Base-by-base conservation (phyloP, 768 basidiomycete species). In the Chlorophyllum brunneum region DNA sequence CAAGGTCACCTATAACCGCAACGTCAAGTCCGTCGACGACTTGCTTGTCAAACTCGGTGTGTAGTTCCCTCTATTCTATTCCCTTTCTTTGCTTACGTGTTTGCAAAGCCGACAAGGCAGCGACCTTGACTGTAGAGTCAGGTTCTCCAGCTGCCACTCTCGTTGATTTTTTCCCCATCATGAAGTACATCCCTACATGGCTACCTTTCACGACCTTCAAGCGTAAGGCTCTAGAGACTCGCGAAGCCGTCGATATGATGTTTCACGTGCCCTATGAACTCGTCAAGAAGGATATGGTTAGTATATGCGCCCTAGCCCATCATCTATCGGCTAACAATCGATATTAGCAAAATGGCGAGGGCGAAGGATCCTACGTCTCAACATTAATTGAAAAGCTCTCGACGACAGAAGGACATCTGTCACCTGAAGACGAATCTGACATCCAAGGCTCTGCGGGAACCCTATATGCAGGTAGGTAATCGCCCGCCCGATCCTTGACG, bases 381-480 rank as follows among this genome's bases (percentile, higher is more conserved):
- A 66, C 62, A 20, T 67, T 79, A 45, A 63, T 79, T 39, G 71
- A 76, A 56, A 61, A 67, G 23, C 68, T 72, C 51, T 64, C 68
- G 43, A 65, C 64, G 33, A 60, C 66, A 33, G 59, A 58, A 31
- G 70, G 66, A 15, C 62, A 58, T 39, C 57, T 73, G 44, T 61
- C 64, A 40, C 61, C 60, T 18, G 75, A 75, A 60, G 76, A 76
- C 37, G 78, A 79, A 56, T 70, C 75, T 51, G 74, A 79, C 61
- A 80, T 81, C 60, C 78, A 76, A 67, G 78, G 77, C 37, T 74
- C 76, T n/a, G 78, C 79, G 44, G 79, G 74, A 26, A 80, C 78
- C 5, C 64, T 80, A 42, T 77, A 72, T 61, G 71, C 71, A 43
- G 78, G 78, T 78, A 60, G 52, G 70, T 50, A 24, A 11, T 46